Evolutionary conservation across 345 rosid species (phyloP).

Genomic region (Moricandia moricandioides): DNA sequence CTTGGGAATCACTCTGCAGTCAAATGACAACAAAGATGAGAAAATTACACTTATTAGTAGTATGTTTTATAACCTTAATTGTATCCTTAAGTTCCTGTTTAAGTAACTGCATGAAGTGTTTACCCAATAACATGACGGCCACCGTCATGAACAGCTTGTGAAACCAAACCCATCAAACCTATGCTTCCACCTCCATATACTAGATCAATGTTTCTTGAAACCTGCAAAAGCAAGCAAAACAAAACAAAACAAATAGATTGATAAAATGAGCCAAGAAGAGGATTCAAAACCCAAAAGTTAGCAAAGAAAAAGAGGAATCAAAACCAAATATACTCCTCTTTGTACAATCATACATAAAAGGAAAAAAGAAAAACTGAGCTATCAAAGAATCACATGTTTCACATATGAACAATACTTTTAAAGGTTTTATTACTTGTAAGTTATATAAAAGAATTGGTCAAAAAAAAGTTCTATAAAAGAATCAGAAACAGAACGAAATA

Average conservation of each 20-base stretch:
- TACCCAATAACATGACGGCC: constrained; percentile 99
- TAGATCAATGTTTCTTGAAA: constrained; percentile 91
- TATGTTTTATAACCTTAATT: background rate
- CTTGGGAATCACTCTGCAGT: constrained; percentile 97
- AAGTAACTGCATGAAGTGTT: constrained; percentile 4
- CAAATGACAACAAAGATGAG: background rate
- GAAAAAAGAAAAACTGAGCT: background rate
- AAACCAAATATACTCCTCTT: background rate
- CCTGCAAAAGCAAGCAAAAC: constrained; percentile 38
- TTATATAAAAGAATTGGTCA: too few relatives aligned
- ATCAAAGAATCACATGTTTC: constrained; percentile 8
- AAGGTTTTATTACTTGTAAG: background rate
- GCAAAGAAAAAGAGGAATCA: too few relatives aligned
- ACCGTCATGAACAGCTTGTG: constrained; percentile 99
- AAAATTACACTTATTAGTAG: background rate
- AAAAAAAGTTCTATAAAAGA: background rate
- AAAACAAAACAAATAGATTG: background rate
- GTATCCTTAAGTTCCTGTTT: background rate
- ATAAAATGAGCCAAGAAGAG: too few relatives aligned
- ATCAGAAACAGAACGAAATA: background rate
- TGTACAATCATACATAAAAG: background rate
- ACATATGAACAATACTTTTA: background rate
- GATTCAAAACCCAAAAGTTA: too few relatives aligned
- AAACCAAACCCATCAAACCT: constrained; percentile 97
- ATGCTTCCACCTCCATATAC: constrained; percentile 99